Conservation (phyloP, 2,329 filamentous ascomycete species). For the Aspergillus sojae region DNA sequence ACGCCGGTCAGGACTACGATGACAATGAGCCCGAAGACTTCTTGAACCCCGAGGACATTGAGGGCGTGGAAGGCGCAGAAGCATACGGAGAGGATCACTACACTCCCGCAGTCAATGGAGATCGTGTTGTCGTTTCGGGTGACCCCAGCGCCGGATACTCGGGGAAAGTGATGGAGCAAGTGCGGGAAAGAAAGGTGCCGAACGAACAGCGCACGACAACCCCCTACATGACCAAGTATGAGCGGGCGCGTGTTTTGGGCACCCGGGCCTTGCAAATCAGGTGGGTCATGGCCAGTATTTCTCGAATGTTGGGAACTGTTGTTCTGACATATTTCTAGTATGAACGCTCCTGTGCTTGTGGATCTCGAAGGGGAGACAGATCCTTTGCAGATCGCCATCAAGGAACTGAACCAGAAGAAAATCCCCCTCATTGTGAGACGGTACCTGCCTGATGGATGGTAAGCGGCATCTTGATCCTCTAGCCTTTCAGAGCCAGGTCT, state of each 20-base stretch:
- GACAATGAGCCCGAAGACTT: constrained; percentile 66
- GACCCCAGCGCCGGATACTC: constrained; percentile 53
- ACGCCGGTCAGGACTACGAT: constrained; percentile 66
- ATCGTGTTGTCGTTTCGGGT: constrained; percentile 48
- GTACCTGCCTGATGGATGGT: constrained; percentile 96
- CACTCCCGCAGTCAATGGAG: constrained; percentile 41
- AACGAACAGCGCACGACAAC: constrained; percentile 88
- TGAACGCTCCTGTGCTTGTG: constrained; percentile 95
- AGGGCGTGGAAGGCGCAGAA: constrained; percentile 56
- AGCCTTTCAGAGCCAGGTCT: constrained; percentile 8
- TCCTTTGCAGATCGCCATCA: constrained; percentile 94
- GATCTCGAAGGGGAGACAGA: constrained; percentile 98
- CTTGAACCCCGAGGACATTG: constrained; percentile 57
- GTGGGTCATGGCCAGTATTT: constrained; percentile 52
- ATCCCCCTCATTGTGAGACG: constrained; percentile 92
- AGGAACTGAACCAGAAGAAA: constrained; percentile 97
- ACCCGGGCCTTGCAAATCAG: constrained; percentile 95
- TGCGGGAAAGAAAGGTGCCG: constrained; percentile 82
- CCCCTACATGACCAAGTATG: constrained; percentile 99
- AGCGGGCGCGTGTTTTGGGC: constrained; percentile 88
- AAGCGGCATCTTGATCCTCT: constrained; percentile 42
- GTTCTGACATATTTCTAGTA: constrained; percentile 56
- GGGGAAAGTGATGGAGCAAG: constrained; percentile 59
- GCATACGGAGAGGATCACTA: constrained; percentile 55
- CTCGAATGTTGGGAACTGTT: not conserved